Conservation (phyloP, 257 asterid genomes). For the Haberlea rhodopensis region DNA sequence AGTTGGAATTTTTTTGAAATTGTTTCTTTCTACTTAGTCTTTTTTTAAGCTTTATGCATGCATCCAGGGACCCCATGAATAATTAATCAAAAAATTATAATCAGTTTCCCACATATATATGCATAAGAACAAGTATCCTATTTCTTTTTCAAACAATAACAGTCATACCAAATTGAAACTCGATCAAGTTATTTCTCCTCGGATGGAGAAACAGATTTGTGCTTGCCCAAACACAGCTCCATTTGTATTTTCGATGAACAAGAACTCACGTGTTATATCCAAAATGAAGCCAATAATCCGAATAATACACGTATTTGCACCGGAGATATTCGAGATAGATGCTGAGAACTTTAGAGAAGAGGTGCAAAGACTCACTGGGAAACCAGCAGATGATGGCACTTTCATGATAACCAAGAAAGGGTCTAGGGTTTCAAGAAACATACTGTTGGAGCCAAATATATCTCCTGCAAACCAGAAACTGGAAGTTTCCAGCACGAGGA, state of each 20-base stretch:
- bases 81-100: no score
- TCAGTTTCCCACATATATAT: no score
- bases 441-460: no score
- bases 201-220: conserved; percentile 37
- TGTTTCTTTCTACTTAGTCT: no score
- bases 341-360: conserved; percentile 67
- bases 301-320: conserved; percentile 88
- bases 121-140: no score
- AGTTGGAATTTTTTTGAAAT: no score
- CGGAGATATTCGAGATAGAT: conserved; percentile 81
- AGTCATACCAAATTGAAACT: no score
- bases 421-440: no score
- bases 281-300: conserved; percentile 71
- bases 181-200: no score
- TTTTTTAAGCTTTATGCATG: no score
- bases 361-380: conserved; percentile 88
- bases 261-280: conserved; percentile 51
- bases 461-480: conserved; percentile 37
- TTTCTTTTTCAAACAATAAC: no score
- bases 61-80: no score
- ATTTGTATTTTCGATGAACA: conserved; percentile 44
- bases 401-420: conserved; percentile 10
- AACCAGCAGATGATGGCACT: conserved; percentile 41
- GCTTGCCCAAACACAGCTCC: conserved; percentile 34
- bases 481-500: conserved; percentile 41